These are phyloP conservation scores for Botrytis galanthina DNA, from an alignment of 2,329 filamentous ascomycete species.

Conservation along the genomic window DNA sequence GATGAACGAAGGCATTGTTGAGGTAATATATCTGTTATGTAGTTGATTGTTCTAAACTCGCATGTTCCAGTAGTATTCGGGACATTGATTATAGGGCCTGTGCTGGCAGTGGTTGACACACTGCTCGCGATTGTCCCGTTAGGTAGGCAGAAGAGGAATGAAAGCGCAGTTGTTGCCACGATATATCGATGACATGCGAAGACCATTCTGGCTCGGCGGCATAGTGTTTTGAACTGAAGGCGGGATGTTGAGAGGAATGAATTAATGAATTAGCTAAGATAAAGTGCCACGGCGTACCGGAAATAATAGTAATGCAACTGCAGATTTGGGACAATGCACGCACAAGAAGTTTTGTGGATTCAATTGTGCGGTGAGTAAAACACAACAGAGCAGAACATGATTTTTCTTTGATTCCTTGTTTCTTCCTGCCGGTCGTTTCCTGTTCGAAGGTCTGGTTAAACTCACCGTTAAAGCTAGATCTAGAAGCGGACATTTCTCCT, in stretches of 20 bases:
- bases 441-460: neutral
- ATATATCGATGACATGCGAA: constrained; percentile 25
- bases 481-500: neutral
- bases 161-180: constrained; percentile 27
- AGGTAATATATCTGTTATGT: constrained; percentile 39
- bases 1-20: constrained; percentile 37
- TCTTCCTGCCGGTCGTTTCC: constrained; percentile 8
- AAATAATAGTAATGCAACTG: constrained; percentile 1
- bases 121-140: constrained; percentile 29
- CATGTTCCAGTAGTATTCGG: constrained; percentile 32
- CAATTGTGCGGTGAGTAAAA: constrained; percentile 18
- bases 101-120: constrained; percentile 19
- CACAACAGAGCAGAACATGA: neutral
- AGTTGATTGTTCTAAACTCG: constrained; percentile 40
- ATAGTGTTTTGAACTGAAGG: constrained; percentile 15
- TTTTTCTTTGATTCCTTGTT: constrained; percentile 21
- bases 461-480: constrained; percentile 10
- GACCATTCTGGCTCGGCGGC: constrained; percentile 27
- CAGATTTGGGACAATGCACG: constrained; percentile 8
- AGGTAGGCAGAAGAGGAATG: constrained; percentile 25
- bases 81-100: constrained; percentile 9
- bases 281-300: neutral
- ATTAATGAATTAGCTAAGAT: neutral
- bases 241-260: constrained; percentile 9
- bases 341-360: constrained; percentile 10